Evolutionary conservation across 495 filamentous ascomycete genomes (phyloP).

Genomic region (Neurospora discreta): DNA sequence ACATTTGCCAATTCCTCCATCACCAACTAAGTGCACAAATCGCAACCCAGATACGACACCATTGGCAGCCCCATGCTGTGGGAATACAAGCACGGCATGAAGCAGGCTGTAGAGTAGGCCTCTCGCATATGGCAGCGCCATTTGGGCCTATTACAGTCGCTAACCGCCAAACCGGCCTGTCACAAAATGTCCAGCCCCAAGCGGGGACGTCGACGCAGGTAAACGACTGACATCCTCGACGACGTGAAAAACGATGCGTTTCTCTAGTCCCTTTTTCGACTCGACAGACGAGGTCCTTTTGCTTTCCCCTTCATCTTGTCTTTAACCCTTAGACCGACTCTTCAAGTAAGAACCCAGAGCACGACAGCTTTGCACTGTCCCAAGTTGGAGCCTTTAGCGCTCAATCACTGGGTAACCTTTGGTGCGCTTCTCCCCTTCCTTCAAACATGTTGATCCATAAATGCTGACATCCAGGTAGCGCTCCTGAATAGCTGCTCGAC

Average conservation of each 20-base stretch:
- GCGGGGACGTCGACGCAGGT: not conserved
- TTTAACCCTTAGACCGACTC: not conserved
- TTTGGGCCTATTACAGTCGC: not conserved
- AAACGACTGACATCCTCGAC: not conserved
- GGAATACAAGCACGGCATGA: not conserved
- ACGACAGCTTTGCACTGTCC: not conserved
- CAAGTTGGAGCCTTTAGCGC: not conserved
- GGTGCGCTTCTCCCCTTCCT: not conserved
- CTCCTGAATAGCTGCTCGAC: not conserved
- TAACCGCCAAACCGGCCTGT: not conserved
- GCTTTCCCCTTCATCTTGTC: not conserved
- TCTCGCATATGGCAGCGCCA: not conserved
- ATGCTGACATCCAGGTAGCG: not conserved
- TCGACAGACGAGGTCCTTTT: not conserved
- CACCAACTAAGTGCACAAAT: not conserved
- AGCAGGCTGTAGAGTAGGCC: not conserved
- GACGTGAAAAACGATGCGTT: not conserved
- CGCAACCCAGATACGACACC: not conserved
- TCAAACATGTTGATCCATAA: not conserved
- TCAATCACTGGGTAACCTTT: not conserved
- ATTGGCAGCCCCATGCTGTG: not conserved
- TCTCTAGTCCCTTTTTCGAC: not conserved
- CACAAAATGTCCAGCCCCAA: not conserved
- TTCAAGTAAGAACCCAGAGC: not conserved
- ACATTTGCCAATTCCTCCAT: not conserved